Evolutionary conservation across 345 rosid genomes (phyloP).

Genomic region (Arabis hirsuta): DNA sequence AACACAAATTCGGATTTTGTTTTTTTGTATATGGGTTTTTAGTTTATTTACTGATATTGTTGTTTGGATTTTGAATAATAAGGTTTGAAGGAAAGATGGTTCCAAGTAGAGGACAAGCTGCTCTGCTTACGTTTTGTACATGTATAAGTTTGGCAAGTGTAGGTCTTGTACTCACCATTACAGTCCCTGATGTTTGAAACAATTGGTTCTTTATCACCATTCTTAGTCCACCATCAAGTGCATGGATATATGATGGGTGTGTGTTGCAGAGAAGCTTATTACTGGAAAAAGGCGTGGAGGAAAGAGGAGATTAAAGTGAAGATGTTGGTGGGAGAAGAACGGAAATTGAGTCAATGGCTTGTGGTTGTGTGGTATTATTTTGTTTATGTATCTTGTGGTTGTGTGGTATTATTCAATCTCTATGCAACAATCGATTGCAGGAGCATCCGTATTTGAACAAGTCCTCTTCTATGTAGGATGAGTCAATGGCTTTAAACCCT

Average conservation of each 20-base stretch:
- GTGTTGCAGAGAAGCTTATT: conserved; percentile 74
- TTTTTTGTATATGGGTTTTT: background rate
- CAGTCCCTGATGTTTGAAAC: conserved; percentile 82
- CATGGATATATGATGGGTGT: conserved; percentile 32
- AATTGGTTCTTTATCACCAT: conserved; percentile 86
- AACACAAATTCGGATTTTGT: too few species aligned
- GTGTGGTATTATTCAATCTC: conserved; percentile 16
- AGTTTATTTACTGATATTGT: conserved; percentile 30
- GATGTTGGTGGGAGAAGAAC: conserved; percentile 64
- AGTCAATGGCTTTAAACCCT: too few species aligned
- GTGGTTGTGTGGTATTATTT: conserved; percentile 43
- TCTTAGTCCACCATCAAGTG: conserved; percentile 67
- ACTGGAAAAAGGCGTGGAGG: conserved; percentile 90
- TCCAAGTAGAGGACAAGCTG: conserved; percentile 94
- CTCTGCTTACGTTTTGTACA: conserved; percentile 91
- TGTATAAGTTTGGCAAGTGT: conserved; percentile 95
- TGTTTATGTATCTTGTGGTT: background rate
- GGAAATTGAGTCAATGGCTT: conserved; percentile 54
- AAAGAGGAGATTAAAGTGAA: conserved; percentile 91
- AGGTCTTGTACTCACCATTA: conserved; percentile 86
- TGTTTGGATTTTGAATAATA: background rate
- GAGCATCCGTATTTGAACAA: conserved; percentile 85
- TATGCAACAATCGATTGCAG: conserved; percentile 44
- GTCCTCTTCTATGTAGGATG: background rate
- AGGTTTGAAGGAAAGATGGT: conserved; percentile 92